phyloP scores from a whole-genome alignment of 768 basidiomycete species.

The Harrya chromipes region DNA sequence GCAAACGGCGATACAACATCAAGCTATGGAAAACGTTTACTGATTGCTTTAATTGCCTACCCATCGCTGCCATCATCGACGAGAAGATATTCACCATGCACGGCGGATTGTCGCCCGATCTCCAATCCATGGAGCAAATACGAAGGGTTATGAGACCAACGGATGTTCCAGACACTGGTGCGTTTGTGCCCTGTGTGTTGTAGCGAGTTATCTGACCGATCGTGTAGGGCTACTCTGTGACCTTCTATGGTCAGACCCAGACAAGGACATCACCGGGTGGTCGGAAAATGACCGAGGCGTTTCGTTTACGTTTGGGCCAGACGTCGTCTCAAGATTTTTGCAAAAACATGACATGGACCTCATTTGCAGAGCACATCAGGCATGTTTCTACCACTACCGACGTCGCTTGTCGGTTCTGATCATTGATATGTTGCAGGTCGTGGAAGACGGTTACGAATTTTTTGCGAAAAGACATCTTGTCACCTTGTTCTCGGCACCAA shows the following conservation, averaged over 20 bases:
- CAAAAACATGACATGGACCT: constrained; percentile 99
- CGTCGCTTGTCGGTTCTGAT: constrained; percentile 1
- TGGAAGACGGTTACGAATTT: constrained; percentile 99
- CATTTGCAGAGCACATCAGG: constrained; percentile 98
- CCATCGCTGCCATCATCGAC: constrained; percentile 99
- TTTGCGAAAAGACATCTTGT: constrained; percentile 97
- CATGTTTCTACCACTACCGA: constrained; percentile 34
- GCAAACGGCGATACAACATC: constrained; percentile 99
- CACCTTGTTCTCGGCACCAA: constrained; percentile 95
- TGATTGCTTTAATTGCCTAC: constrained; percentile 99
- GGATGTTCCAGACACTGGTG: constrained; percentile 97
- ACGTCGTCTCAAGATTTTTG: constrained; percentile 96
- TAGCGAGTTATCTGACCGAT: constrained; percentile 4
- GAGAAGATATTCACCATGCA: constrained; percentile 99
- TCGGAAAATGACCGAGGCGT: constrained; percentile 99
- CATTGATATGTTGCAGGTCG: constrained; percentile 56
- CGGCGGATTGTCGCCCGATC: constrained; percentile 92
- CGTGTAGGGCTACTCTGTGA: constrained; percentile 85
- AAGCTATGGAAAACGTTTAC: constrained; percentile 99
- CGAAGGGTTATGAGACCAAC: constrained; percentile 98
- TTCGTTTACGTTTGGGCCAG: constrained; percentile 97
- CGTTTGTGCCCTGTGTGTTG: constrained; percentile 13
- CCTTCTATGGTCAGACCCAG: constrained; percentile 97
- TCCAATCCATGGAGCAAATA: constrained; percentile 99
- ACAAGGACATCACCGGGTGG: constrained; percentile 99